phyloP scores from a whole-genome alignment of 192 early-diverging fungal species.

The Backusella circina region DNA sequence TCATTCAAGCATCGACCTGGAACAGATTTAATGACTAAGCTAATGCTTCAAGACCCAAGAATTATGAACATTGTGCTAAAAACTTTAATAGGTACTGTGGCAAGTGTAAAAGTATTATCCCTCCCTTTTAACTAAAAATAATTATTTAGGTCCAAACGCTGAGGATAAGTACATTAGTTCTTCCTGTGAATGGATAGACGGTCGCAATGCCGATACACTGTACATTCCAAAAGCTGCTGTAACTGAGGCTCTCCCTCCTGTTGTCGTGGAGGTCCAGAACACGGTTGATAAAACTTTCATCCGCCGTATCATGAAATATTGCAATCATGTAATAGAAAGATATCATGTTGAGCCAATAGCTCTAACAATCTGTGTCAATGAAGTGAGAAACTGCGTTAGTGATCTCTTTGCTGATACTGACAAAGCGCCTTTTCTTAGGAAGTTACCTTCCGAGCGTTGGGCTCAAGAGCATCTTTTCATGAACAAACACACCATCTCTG shows the following conservation, averaged over 20 bases:
- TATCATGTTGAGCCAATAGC: constrained; percentile 11
- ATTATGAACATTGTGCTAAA: constrained; percentile 5
- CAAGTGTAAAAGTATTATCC: not conserved
- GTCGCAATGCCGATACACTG: not conserved
- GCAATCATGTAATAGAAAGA: not conserved
- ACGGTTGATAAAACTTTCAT: not conserved
- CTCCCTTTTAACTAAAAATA: not conserved
- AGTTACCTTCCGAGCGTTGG: not conserved
- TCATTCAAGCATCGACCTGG: constrained; percentile 2
- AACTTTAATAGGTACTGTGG: not conserved
- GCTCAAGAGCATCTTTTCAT: constrained; percentile 4
- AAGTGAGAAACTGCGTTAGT: not conserved
- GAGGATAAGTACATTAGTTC: not conserved
- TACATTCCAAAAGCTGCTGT: not conserved
- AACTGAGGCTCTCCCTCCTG: constrained; percentile 1
- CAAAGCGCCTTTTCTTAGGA: not conserved
- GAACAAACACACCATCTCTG: not conserved
- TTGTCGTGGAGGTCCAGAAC: constrained; percentile 5
- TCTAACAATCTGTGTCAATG: not conserved
- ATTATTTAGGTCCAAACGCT: not conserved
- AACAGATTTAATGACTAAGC: constrained; percentile 3
- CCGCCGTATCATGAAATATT: constrained; percentile 1
- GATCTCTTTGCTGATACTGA: not conserved
- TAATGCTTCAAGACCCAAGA: constrained; percentile 1
- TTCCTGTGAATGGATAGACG: constrained; percentile 12